A percentile compares a stretch with the other conserved stretches of the same genome.
Evolutionary conservation across 192 early-diverging fungal species (phyloP).

Genomic region (Phycomyces blakesleeanus): DNA sequence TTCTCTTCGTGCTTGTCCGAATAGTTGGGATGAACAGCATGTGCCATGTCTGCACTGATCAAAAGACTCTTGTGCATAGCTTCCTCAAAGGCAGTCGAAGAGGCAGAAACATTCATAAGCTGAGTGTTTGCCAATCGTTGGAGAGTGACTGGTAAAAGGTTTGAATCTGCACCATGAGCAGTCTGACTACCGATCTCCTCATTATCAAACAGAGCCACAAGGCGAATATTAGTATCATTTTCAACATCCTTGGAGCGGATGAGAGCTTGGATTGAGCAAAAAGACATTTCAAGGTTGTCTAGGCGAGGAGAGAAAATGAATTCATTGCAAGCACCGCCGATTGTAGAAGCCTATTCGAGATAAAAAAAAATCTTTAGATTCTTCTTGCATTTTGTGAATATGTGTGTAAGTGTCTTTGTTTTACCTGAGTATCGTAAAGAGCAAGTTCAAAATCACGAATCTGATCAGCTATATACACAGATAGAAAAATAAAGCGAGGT

Average conservation of each 20-base stretch:
- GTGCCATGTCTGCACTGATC: slow-evolving; percentile 93
- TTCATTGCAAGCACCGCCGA: slow-evolving; percentile 90
- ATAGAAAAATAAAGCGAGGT: neutral
- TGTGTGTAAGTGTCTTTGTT: no score
- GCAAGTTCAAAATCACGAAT: slow-evolving; percentile 97
- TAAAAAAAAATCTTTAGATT: neutral
- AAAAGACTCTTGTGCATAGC: slow-evolving; percentile 79
- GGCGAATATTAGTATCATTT: slow-evolving; percentile 71
- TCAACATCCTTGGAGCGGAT: slow-evolving; percentile 52
- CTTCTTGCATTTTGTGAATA: neutral
- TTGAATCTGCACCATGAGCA: slow-evolving; percentile 93
- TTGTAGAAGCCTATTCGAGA: slow-evolving; percentile 49
- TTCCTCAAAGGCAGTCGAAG: slow-evolving; percentile 73
- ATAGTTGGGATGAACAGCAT: slow-evolving; percentile 89
- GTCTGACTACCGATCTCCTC: slow-evolving; percentile 94
- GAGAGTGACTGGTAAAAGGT: slow-evolving; percentile 72
- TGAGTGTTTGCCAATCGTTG: slow-evolving; percentile 52
- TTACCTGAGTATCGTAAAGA: slow-evolving; percentile 86
- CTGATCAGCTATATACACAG: slow-evolving; percentile 45
- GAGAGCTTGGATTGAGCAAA: slow-evolving; percentile 72
- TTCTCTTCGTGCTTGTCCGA: slow-evolving; percentile 90
- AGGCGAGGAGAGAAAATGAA: slow-evolving; percentile 91
- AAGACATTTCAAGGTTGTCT: slow-evolving; percentile 98
- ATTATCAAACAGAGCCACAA: slow-evolving; percentile 95
- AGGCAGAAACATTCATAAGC: slow-evolving; percentile 27